phyloP scores from a whole-genome alignment of 352 stramenopile species.

The Pythium volutum region DNA sequence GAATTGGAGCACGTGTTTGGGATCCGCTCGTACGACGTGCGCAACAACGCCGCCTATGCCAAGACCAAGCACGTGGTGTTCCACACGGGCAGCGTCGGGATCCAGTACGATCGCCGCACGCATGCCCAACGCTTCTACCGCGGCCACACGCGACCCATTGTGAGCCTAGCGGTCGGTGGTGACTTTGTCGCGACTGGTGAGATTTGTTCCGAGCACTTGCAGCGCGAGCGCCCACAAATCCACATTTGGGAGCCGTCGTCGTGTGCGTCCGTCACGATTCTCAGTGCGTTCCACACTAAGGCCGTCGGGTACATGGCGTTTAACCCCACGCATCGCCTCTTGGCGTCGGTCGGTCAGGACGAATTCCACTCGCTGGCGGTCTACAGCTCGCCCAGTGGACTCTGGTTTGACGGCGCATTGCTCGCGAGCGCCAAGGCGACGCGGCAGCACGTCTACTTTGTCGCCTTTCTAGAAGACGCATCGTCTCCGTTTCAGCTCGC shows the following conservation, averaged over 20 bases:
- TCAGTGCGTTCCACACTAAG: slow-evolving; percentile 66
- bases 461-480: slow-evolving; percentile 53
- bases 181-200: slow-evolving; percentile 68
- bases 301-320: slow-evolving; percentile 70
- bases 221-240: slow-evolving; percentile 55
- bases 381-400: slow-evolving; percentile 51
- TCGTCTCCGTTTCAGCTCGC: slow-evolving; percentile 46
- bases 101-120: slow-evolving; percentile 74
- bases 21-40: slow-evolving; percentile 49
- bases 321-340: slow-evolving; percentile 33
- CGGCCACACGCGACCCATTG: slow-evolving; percentile 53
- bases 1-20: slow-evolving; percentile 73
- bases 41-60: slow-evolving; percentile 57
- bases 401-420: slow-evolving; percentile 64
- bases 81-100: slow-evolving; percentile 50
- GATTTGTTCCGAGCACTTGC: slow-evolving; percentile 54
- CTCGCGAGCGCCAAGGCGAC: slow-evolving; percentile 49
- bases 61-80: slow-evolving; percentile 68
- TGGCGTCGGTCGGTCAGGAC: slow-evolving; percentile 70
- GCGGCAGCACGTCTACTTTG: slow-evolving; percentile 53
- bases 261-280: slow-evolving; percentile 39
- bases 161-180: slow-evolving; percentile 50
- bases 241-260: slow-evolving; percentile 75
- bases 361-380: slow-evolving; percentile 73
- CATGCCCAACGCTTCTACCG: slow-evolving; percentile 68